Evolutionary conservation across 805 yeast species (phyloP).

Genomic region (Suhomyces prunicola): DNA sequence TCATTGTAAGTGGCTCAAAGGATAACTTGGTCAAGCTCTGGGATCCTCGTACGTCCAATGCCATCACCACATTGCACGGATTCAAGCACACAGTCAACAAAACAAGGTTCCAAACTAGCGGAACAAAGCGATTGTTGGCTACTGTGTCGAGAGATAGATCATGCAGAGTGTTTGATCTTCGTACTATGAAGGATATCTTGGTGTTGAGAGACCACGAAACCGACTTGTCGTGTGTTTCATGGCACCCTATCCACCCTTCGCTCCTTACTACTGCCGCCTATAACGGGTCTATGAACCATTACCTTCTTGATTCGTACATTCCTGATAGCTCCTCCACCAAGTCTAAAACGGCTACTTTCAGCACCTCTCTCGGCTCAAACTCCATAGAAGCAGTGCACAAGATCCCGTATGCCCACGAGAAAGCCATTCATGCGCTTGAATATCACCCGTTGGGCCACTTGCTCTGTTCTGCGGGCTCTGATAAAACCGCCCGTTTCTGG

Average conservation of each 20-base stretch:
- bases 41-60: slow-evolving; percentile 85
- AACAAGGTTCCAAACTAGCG: slow-evolving; percentile 80
- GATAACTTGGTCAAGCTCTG: slow-evolving; percentile 90
- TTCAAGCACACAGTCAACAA: slow-evolving; percentile 92
- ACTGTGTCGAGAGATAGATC: slow-evolving; percentile 88
- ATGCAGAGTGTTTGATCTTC: slow-evolving; percentile 79
- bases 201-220: slow-evolving; percentile 76
- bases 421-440: slow-evolving; percentile 83
- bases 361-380: background rate
- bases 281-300: slow-evolving; percentile 84
- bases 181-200: slow-evolving; percentile 75
- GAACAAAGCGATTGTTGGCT: slow-evolving; percentile 69
- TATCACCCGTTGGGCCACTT: slow-evolving; percentile 95
- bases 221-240: slow-evolving; percentile 79
- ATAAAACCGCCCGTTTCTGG: slow-evolving; percentile 92
- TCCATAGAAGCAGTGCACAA: slow-evolving; percentile 36
- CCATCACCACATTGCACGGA: slow-evolving; percentile 80
- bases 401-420: slow-evolving; percentile 92
- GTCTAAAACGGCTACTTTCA: slow-evolving; percentile 12
- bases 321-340: slow-evolving; percentile 25
- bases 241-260: slow-evolving; percentile 89
- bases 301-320: slow-evolving; percentile 53
- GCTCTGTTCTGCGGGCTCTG: slow-evolving; percentile 89
- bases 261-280: slow-evolving; percentile 82
- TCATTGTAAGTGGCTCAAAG: slow-evolving; percentile 89